Evolutionary conservation across 129 eudicot genomes (phyloP).

Genomic region (Flaveria bidentis): DNA sequence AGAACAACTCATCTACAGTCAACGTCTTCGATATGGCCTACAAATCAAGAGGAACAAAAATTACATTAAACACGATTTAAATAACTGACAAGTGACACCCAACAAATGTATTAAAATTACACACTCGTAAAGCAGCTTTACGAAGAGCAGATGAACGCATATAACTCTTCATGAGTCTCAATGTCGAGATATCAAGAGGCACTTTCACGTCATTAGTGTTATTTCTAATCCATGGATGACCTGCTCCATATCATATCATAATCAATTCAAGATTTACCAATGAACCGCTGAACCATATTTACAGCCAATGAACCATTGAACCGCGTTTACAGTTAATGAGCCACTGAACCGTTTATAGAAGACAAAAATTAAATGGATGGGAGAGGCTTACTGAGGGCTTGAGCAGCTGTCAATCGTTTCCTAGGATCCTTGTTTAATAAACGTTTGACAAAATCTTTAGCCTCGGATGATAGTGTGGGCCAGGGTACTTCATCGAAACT

Average conservation of each 20-base stretch:
- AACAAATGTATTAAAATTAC: background rate
- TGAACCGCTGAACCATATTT: background rate
- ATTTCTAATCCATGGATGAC: conserved; percentile 84
- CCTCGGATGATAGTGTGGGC: conserved; percentile 80
- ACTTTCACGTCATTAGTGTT: conserved; percentile 52
- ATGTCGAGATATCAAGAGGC: conserved; percentile 70
- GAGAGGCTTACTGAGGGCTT: conserved; percentile 68
- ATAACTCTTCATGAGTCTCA: conserved; percentile 77
- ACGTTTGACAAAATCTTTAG: conserved; percentile 88
- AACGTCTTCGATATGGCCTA: conserved; percentile 92
- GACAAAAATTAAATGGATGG: background rate
- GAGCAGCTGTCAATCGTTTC: conserved; percentile 95
- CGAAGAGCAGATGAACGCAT: conserved; percentile 91
- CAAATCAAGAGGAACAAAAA: conserved; percentile 7
- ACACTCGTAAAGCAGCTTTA: conserved; percentile 85
- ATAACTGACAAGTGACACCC: no score
- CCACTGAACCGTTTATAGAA: background rate
- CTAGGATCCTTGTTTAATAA: conserved; percentile 82
- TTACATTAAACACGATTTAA: background rate
- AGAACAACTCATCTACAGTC: conserved; percentile 76
- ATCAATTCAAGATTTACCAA: conserved; percentile 8
- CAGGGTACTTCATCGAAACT: conserved; percentile 90
- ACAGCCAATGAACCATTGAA: background rate
- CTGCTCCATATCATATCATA: conserved; percentile 41
- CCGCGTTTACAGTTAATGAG: background rate